These are phyloP conservation scores for Massariosphaeria phaeospora DNA, from an alignment of 495 filamentous ascomycete genomes.

Conservation along the genomic window DNA sequence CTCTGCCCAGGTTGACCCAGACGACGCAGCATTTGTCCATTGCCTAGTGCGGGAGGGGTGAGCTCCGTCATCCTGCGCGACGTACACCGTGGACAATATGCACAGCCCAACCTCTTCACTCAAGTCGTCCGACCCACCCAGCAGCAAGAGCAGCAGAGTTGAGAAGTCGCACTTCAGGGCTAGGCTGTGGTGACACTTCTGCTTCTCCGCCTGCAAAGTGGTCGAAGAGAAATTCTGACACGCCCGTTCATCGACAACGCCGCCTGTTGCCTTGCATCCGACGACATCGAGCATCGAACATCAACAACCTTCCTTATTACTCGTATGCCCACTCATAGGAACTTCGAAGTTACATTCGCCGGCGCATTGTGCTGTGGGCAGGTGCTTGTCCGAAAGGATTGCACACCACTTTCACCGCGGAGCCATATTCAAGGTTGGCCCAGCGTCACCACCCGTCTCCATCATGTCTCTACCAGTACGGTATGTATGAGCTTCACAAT, in stretches of 20 bases:
- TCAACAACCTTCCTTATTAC: too few relatives aligned
- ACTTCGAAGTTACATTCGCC: too few relatives aligned
- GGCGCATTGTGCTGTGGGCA: too few relatives aligned
- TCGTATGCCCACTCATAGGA: too few relatives aligned
- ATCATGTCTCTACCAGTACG: conserved; percentile 15
- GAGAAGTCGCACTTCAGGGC: neutral
- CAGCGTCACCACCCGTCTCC: neutral
- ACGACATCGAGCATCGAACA: too few relatives aligned
- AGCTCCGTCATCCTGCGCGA: neutral
- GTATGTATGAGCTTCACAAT: too few relatives aligned
- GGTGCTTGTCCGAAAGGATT: conserved; percentile 3
- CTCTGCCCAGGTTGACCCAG: neutral
- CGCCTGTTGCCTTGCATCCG: too few relatives aligned
- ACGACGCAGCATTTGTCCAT: too few relatives aligned
- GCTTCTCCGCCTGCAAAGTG: too few relatives aligned
- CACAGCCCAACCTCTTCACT: neutral
- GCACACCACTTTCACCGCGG: neutral
- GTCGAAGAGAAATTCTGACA: too few relatives aligned
- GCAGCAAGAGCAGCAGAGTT: neutral
- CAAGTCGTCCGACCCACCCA: neutral
- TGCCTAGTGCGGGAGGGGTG: too few relatives aligned
- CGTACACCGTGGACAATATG: neutral
- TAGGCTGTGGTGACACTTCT: neutral
- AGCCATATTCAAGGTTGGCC: neutral
- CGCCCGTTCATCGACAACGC: too few relatives aligned